These are phyloP conservation scores for Leccinum pallidistipes DNA, from an alignment of 1,284 basidiomycete genomes.

Conservation along the genomic window DNA sequence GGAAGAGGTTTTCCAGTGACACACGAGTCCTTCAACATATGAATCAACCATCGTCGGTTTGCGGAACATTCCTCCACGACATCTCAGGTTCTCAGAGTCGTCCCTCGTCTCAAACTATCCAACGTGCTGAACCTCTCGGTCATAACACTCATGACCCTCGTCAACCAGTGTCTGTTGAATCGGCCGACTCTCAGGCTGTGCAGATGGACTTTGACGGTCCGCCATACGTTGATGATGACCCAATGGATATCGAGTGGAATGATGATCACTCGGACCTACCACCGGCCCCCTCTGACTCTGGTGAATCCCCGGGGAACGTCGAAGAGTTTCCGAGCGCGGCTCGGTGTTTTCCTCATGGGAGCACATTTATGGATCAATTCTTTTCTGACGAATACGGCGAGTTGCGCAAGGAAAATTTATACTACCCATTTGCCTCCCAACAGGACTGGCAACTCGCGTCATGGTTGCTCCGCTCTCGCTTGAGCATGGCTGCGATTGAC, in stretches of 20 bases:
- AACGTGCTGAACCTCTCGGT: neutral
- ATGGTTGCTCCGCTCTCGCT: no score
- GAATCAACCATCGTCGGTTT: conserved; percentile 2
- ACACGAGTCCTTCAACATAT: conserved; percentile 3
- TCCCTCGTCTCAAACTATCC: neutral
- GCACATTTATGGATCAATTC: conserved; percentile 4
- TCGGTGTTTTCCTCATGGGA: neutral
- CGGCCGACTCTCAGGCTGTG: neutral
- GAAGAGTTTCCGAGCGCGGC: neutral
- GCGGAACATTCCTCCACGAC: neutral
- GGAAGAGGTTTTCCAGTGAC: conserved; percentile 2
- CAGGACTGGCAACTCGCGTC: no score
- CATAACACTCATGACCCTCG: neutral
- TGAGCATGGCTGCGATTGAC: neutral
- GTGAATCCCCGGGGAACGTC: neutral
- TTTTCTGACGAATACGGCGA: no score
- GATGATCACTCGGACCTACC: neutral
- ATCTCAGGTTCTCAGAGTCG: neutral
- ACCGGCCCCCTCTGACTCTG: neutral
- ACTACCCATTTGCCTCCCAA: no score
- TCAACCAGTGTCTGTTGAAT: neutral
- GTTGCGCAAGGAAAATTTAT: no score
- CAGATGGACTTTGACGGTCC: neutral
- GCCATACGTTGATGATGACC: neutral
- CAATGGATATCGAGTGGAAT: neutral